Evolutionary conservation across 805 yeast genomes (phyloP).

Genomic region (Suhomyces tanzawaensis): DNA sequence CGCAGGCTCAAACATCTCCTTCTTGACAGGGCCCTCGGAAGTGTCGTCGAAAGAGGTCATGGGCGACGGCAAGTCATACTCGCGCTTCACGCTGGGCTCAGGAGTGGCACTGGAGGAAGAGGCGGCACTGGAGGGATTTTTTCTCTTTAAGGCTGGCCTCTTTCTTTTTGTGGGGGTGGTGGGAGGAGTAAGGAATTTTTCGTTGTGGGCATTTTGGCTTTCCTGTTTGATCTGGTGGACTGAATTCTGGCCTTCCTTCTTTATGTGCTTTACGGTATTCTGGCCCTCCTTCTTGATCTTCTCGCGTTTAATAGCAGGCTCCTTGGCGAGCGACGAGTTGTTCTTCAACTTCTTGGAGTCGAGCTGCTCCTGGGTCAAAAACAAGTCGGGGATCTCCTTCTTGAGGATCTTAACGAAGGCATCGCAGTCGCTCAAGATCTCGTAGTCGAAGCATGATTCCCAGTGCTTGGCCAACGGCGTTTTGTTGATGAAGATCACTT

Average conservation of each 20-base stretch:
- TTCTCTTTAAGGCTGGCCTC: slow-evolving; percentile 20
- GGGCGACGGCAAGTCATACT: slow-evolving; percentile 31
- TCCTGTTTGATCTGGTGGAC: neutral
- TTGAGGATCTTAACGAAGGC: slow-evolving; percentile 63
- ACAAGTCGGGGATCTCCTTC: slow-evolving; percentile 56
- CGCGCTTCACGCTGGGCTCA: neutral
- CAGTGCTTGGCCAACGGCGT: slow-evolving; percentile 63
- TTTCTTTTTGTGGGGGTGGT: slow-evolving; percentile 30
- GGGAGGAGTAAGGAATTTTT: slow-evolving; percentile 30
- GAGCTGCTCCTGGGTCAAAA: slow-evolving; percentile 53
- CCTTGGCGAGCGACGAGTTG: slow-evolving; percentile 5
- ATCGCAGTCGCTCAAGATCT: slow-evolving; percentile 79
- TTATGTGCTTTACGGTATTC: slow-evolving; percentile 3
- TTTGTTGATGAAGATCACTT: slow-evolving; percentile 73
- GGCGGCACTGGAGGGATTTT: neutral
- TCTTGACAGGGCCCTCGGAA: neutral
- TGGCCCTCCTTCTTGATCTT: slow-evolving; percentile 9
- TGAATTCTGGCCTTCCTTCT: neutral
- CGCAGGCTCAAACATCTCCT: neutral
- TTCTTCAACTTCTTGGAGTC: slow-evolving; percentile 40
- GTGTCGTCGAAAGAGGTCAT: slow-evolving; percentile 27
- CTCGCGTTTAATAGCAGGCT: slow-evolving; percentile 2
- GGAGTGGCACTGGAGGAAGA: slow-evolving; percentile 6
- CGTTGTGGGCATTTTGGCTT: slow-evolving; percentile 1
- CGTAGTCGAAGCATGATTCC: slow-evolving; percentile 75